Evolutionary conservation across 1,284 basidiomycete genomes (phyloP).

Genomic region (Cutaneotrichosporon sp.): DNA sequence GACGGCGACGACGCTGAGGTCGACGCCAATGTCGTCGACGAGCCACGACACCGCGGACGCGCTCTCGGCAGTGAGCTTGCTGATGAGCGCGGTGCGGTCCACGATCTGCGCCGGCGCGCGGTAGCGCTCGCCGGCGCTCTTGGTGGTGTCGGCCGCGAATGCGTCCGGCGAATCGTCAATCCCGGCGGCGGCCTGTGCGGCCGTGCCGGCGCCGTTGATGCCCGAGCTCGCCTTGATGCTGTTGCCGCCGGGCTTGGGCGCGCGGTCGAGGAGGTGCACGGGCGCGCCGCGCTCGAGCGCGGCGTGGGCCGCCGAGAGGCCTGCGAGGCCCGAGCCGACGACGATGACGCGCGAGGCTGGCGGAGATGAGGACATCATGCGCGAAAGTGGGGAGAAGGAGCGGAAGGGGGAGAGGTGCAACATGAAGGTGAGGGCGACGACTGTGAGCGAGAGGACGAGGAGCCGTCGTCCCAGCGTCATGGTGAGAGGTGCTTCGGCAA

Average conservation of each 20-base stretch:
- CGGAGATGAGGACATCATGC: slow-evolving; percentile 3
- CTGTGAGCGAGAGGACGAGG: not conserved
- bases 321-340: slow-evolving; percentile 21
- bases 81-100: slow-evolving; percentile 12
- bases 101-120: not conserved
- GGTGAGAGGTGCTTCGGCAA: not conserved
- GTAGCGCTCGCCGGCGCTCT: slow-evolving; percentile 15
- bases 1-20: slow-evolving; percentile 15
- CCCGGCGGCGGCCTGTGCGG: slow-evolving; percentile 6
- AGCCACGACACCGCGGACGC: slow-evolving; percentile 15
- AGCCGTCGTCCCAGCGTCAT: not conserved
- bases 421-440: slow-evolving; percentile 2
- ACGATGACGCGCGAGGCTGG: slow-evolving; percentile 15
- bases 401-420: not conserved
- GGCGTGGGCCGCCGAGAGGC: slow-evolving; percentile 15
- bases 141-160: slow-evolving; percentile 15
- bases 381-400: not conserved
- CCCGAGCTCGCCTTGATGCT: slow-evolving; percentile 21
- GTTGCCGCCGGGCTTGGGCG: slow-evolving; percentile 19
- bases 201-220: slow-evolving; percentile 22
- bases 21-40: slow-evolving; percentile 16
- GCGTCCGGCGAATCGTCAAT: not conserved
- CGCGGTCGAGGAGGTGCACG: slow-evolving; percentile 22
- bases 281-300: slow-evolving; percentile 11
- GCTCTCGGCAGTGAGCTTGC: slow-evolving; percentile 7